A percentile compares a stretch with the other conserved stretches of the same genome.
Evolutionary conservation across 2,329 filamentous ascomycete genomes (phyloP).

Genomic region (Fusarium floridanum): DNA sequence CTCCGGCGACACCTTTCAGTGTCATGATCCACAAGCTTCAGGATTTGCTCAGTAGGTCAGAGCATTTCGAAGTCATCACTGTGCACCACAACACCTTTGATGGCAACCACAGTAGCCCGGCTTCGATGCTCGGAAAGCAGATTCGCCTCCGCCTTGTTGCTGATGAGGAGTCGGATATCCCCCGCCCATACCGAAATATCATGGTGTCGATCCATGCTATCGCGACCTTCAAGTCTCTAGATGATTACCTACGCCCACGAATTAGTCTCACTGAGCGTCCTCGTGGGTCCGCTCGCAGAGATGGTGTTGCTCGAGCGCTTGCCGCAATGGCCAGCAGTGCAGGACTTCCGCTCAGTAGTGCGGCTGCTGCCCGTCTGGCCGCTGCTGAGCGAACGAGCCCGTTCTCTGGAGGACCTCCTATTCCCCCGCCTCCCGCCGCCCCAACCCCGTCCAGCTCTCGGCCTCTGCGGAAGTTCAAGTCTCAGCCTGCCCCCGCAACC

Average conservation of each 20-base stretch:
- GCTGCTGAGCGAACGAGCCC: conserved; percentile 57
- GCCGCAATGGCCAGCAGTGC: conserved; percentile 82
- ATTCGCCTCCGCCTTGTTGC: conserved; percentile 89
- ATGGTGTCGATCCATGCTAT: conserved; percentile 99
- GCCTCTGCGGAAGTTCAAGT: conserved; percentile 60
- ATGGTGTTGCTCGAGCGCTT: conserved; percentile 76
- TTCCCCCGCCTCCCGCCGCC: conserved; percentile 53
- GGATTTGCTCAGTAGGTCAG: conserved; percentile 93
- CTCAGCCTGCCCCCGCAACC: conserved; percentile 60
- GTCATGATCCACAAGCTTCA: conserved; percentile 94
- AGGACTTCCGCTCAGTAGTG: conserved; percentile 66
- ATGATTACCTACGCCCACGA: conserved; percentile 93
- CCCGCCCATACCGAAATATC: conserved; percentile 87
- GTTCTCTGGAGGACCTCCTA: conserved; percentile 54
- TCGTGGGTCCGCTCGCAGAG: conserved; percentile 69
- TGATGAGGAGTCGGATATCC: conserved; percentile 91
- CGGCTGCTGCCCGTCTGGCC: conserved; percentile 59
- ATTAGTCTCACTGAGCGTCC: conserved; percentile 83
- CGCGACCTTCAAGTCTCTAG: conserved; percentile 95
- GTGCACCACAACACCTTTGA: conserved; percentile 94
- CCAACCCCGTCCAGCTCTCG: conserved; percentile 60
- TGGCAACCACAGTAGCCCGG: conserved; percentile 88
- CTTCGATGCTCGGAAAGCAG: conserved; percentile 97
- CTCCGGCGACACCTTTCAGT: conserved; percentile 86
- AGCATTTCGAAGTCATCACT: conserved; percentile 97